A percentile compares a stretch with the other conserved stretches of the same genome.
phyloP scores from a whole-genome alignment of 495 filamentous ascomycete species.

The Durotheca rogersii region DNA sequence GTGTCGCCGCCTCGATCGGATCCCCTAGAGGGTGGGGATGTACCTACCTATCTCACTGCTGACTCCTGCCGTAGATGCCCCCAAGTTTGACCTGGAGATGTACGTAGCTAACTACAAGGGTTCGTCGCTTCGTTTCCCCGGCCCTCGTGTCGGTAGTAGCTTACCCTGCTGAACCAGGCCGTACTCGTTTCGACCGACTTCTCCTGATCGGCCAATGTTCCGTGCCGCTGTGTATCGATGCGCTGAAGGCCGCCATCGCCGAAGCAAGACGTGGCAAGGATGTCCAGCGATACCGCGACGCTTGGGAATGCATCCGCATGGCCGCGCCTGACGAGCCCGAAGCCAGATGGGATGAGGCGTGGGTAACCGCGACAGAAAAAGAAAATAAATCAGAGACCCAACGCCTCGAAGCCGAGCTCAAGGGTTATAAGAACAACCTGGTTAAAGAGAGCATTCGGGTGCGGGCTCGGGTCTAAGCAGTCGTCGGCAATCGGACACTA shows the following conservation, averaged over 20 bases:
- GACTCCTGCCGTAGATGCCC: constrained; percentile 57
- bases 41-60: no score
- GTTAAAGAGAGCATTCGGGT: constrained; percentile 97
- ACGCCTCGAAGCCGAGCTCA: constrained; percentile 76
- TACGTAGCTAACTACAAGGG: constrained; percentile 92
- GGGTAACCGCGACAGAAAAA: constrained; percentile 64
- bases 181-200: constrained; percentile 76
- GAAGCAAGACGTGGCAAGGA: constrained; percentile 81
- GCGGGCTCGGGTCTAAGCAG: constrained; percentile 33
- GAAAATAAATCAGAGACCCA: constrained; percentile 66
- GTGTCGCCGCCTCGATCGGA: background rate
- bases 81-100: constrained; percentile 89
- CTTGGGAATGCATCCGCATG: constrained; percentile 62
- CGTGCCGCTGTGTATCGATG: constrained; percentile 73
- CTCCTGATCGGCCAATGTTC: constrained; percentile 77
- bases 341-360: constrained; percentile 63
- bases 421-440: constrained; percentile 94
- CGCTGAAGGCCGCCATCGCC: constrained; percentile 70
- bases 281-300: constrained; percentile 66
- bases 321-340: constrained; percentile 68
- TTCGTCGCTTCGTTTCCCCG: constrained; percentile 37
- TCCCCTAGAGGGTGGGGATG: constrained; percentile 2
- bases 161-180: constrained; percentile 50
- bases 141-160: constrained; percentile 16
- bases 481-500: background rate